phyloP scores from a whole-genome alignment of 192 early-diverging fungal species.

The Mortierella antarctica region DNA sequence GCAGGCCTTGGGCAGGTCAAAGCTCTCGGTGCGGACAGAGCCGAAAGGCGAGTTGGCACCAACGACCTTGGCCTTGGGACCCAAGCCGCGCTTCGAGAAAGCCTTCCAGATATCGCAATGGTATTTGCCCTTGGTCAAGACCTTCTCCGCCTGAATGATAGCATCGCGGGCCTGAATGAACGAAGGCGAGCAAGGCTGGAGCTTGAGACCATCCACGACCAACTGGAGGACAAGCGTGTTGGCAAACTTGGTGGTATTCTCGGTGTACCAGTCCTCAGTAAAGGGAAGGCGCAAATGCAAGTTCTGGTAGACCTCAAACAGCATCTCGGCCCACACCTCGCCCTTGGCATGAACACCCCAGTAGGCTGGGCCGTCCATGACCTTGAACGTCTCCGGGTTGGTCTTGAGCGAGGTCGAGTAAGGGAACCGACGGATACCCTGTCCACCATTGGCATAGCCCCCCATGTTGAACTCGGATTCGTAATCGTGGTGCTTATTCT shows the following conservation, averaged over 20 bases:
- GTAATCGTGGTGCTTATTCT: slow-evolving; percentile 64
- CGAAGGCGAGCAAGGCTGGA: slow-evolving; percentile 80
- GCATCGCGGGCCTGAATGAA: slow-evolving; percentile 82
- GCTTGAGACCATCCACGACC: slow-evolving; percentile 79
- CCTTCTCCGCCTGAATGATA: slow-evolving; percentile 74
- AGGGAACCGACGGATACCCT: slow-evolving; percentile 84
- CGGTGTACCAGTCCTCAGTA: slow-evolving; percentile 67
- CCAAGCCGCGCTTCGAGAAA: slow-evolving; percentile 94
- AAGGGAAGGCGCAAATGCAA: slow-evolving; percentile 71
- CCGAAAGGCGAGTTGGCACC: slow-evolving; percentile 73
- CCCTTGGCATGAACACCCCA: slow-evolving; percentile 96
- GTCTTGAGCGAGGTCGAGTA: slow-evolving; percentile 82
- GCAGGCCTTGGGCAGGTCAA: slow-evolving; percentile 55
- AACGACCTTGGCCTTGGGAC: slow-evolving; percentile 73
- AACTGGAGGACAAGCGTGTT: slow-evolving; percentile 79
- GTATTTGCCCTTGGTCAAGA: slow-evolving; percentile 75
- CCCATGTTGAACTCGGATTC: slow-evolving; percentile 83
- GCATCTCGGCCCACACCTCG: slow-evolving; percentile 93
- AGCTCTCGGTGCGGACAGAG: slow-evolving; percentile 65
- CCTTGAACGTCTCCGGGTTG: slow-evolving; percentile 88
- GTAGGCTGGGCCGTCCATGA: slow-evolving; percentile 83
- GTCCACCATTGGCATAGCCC: slow-evolving; percentile 82
- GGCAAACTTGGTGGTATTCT: slow-evolving; percentile 61
- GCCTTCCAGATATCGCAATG: slow-evolving; percentile 77
- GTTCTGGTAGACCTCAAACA: slow-evolving; percentile 88